These are phyloP conservation scores for Symbiodinium pilosum DNA, from an alignment of 73 alveolate genomes.

Conservation along the genomic window DNA sequence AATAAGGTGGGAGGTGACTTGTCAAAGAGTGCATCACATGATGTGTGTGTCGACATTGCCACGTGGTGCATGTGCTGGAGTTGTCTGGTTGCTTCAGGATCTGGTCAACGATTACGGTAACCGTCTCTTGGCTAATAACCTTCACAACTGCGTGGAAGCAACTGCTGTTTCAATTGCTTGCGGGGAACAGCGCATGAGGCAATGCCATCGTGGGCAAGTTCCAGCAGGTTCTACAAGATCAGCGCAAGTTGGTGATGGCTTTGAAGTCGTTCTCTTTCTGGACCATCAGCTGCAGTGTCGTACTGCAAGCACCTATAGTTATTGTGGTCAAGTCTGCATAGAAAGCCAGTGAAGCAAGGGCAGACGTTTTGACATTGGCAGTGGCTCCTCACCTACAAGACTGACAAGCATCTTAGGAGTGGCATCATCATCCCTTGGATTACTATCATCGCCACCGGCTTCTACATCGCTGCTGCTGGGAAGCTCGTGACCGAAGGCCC, in stretches of 20 bases:
- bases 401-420: neutral
- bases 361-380: too few relatives aligned
- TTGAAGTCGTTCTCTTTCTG: slow-evolving; percentile 56
- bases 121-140: neutral
- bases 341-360: too few relatives aligned
- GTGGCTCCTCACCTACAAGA: neutral
- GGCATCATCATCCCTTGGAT: slow-evolving; percentile 69
- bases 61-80: too few relatives aligned
- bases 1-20: too few relatives aligned
- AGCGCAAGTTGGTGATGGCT: slow-evolving; percentile 40
- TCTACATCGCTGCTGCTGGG: slow-evolving; percentile 54
- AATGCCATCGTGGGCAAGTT: slow-evolving; percentile 75
- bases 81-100: too few relatives aligned
- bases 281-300: neutral
- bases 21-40: too few relatives aligned
- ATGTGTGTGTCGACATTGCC: too few relatives aligned
- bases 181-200: neutral
- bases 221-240: slow-evolving; percentile 57
- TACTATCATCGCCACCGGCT: slow-evolving; percentile 54
- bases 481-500: slow-evolving; percentile 72
- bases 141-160: too few relatives aligned
- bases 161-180: too few relatives aligned
- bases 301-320: neutral
- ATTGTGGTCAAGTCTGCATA: too few relatives aligned
- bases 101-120: slow-evolving; percentile 54